Evolutionary conservation across 176 grass and related monocot species (phyloP).

Genomic region (Oryza glaberrima): DNA sequence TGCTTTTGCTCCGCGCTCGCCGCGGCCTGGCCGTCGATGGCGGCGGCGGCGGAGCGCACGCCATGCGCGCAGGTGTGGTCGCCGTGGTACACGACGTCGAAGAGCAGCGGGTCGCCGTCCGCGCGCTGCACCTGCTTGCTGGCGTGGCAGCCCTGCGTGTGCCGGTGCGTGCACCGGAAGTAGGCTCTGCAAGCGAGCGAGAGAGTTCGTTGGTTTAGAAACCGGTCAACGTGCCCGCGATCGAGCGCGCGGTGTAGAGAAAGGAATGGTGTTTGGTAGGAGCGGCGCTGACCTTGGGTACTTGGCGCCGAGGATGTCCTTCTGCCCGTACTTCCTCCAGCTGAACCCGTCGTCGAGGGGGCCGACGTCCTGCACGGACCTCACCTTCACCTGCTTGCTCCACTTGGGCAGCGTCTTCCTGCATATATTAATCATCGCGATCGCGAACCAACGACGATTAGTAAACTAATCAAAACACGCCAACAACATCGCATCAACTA

Average conservation of each 20-base stretch:
- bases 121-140: constrained; percentile 89
- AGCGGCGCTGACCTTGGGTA: constrained; percentile 74
- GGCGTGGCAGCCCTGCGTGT: constrained; percentile 71
- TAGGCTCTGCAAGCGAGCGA: constrained; percentile 57
- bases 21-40: neutral
- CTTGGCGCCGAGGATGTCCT: constrained; percentile 93
- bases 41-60: neutral
- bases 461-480: neutral
- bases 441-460: neutral
- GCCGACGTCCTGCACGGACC: constrained; percentile 50
- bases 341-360: constrained; percentile 79
- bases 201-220: neutral
- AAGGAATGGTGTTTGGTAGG: neutral
- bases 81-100: constrained; percentile 83
- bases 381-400: constrained; percentile 71
- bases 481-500: neutral
- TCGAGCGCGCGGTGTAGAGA: no score
- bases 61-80: constrained; percentile 63
- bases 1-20: neutral
- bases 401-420: constrained; percentile 79
- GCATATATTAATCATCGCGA: neutral
- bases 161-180: constrained; percentile 89
- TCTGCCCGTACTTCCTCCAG: constrained; percentile 99
- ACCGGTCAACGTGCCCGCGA: no score
- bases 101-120: constrained; percentile 67